Percentiles rank a stretch among this genome's conserved stretches.
phyloP scores from a whole-genome alignment of 768 basidiomycete genomes.

The Trametes cinnabarina region DNA sequence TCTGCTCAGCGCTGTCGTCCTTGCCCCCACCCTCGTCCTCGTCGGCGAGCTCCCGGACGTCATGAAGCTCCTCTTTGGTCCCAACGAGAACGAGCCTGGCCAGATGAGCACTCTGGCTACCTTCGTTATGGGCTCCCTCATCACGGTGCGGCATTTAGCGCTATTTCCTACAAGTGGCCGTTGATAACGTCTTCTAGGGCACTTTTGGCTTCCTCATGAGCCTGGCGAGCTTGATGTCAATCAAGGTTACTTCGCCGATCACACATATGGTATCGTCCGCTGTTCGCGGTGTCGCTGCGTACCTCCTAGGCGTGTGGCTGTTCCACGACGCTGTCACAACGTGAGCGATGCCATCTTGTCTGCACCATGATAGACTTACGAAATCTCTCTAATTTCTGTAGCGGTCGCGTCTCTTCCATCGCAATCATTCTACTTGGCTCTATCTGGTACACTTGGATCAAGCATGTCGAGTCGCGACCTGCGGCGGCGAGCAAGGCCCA shows the following conservation, averaged over 20 bases:
- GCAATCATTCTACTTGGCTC: conserved; percentile 80
- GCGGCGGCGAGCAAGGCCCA: conserved; percentile 30
- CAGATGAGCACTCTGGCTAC: conserved; percentile 51
- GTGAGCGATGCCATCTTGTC: conserved; percentile 42
- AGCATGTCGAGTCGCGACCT: conserved; percentile 63
- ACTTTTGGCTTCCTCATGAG: conserved; percentile 91
- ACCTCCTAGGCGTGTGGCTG: conserved; percentile 74
- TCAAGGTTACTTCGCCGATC: conserved; percentile 96
- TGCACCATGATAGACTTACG: background rate
- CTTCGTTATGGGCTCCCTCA: conserved; percentile 74
- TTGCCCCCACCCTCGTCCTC: conserved; percentile 71
- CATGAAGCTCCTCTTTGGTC: conserved; percentile 53
- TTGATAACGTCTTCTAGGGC: conserved; percentile 47
- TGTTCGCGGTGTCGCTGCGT: conserved; percentile 91
- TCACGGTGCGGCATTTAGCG: conserved; percentile 58
- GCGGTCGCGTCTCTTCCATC: conserved; percentile 81
- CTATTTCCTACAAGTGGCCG: background rate
- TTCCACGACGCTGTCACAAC: conserved; percentile 79
- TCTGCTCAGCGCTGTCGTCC: conserved; percentile 66
- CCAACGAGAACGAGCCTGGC: conserved; percentile 36
- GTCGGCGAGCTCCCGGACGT: conserved; percentile 74
- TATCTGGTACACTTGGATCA: conserved; percentile 85
- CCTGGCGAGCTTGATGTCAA: conserved; percentile 87
- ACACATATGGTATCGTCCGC: conserved; percentile 98
- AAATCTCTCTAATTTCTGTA: conserved; percentile 29